A percentile compares a stretch with the other conserved stretches of the same genome.
Evolutionary conservation across 2,329 filamentous ascomycete genomes (phyloP).

Genomic region (Huntiella abstrusa): DNA sequence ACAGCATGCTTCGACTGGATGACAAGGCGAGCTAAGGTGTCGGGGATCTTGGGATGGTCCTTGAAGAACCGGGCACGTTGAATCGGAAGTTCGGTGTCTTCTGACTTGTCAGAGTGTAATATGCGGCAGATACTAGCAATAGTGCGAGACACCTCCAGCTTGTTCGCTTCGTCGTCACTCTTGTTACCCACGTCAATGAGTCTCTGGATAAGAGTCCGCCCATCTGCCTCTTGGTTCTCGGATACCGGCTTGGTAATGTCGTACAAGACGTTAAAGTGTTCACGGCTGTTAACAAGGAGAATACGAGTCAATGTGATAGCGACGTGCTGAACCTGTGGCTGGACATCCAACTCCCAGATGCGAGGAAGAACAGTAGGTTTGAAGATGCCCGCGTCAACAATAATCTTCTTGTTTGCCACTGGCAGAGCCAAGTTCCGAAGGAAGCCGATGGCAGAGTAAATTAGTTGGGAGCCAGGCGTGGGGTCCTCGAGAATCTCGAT

Average conservation of each 20-base stretch:
- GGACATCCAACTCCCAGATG: conserved; percentile 33
- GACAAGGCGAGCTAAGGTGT: conserved; percentile 31
- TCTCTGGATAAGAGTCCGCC: conserved; percentile 13
- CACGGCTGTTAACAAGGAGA: conserved; percentile 31
- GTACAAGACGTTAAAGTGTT: conserved; percentile 33
- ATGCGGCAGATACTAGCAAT: conserved; percentile 34
- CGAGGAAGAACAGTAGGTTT: conserved; percentile 28
- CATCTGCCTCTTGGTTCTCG: conserved; percentile 10
- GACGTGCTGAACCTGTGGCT: conserved; percentile 40
- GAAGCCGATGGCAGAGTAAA: conserved; percentile 39
- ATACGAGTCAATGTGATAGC: conserved; percentile 39
- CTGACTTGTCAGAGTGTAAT: conserved; percentile 24
- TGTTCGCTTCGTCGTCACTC: conserved; percentile 30
- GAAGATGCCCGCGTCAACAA: conserved; percentile 29
- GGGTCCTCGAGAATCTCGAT: conserved; percentile 25
- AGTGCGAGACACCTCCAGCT: conserved; percentile 39
- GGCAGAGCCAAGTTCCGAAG: conserved; percentile 48
- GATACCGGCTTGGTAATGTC: conserved; percentile 20
- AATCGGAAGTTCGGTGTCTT: conserved; percentile 2
- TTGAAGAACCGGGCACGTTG: conserved; percentile 25
- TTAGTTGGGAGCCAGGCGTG: conserved; percentile 27
- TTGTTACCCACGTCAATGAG: conserved; percentile 22
- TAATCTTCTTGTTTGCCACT: conserved; percentile 29
- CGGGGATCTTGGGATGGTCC: conserved; percentile 22
- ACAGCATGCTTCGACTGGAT: conserved; percentile 39